phyloP scores from a whole-genome alignment of 495 filamentous ascomycete genomes.

The Platismatia glauca region DNA sequence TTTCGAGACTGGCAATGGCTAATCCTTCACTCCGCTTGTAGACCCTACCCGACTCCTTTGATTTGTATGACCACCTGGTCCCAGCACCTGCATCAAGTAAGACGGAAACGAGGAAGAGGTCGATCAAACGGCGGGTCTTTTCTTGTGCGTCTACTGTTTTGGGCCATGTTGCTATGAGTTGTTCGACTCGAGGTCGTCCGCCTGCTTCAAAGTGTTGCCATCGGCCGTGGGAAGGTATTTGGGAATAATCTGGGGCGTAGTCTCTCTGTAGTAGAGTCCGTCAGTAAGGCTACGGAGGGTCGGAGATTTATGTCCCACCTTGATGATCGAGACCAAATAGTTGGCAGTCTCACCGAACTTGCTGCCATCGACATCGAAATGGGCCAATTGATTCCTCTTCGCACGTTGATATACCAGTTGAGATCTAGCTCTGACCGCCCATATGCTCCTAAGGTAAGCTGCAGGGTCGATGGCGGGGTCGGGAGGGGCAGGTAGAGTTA shows the following conservation, averaged over 20 bases:
- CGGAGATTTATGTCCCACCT: conserved; percentile 48
- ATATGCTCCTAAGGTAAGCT: conserved; percentile 83
- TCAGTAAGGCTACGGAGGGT: conserved; percentile 12
- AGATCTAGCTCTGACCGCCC: conserved; percentile 75
- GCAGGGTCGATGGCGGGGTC: conserved; percentile 88
- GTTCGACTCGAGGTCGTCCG: conserved; percentile 56
- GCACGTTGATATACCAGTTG: conserved; percentile 68
- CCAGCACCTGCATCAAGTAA: conserved; percentile 61
- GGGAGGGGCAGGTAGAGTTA: conserved; percentile 74
- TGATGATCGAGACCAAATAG: conserved; percentile 96
- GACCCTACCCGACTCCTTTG: conserved; percentile 74
- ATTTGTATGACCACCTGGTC: conserved; percentile 70
- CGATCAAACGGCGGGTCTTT: conserved; percentile 54
- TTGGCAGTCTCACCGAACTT: conserved; percentile 81
- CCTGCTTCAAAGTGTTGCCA: conserved; percentile 68
- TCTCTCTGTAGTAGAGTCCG: conserved; percentile 55
- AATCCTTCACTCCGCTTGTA: conserved; percentile 87
- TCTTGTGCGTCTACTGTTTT: conserved; percentile 52
- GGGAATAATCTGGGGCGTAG: conserved; percentile 73
- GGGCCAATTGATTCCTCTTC: conserved; percentile 64
- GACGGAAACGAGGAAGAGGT: conserved; percentile 61
- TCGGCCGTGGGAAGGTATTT: conserved; percentile 65
- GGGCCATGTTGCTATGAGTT: conserved; percentile 57
- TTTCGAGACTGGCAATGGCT: conserved; percentile 88
- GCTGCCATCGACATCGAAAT: conserved; percentile 85